Conservation (phyloP, 768 basidiomycete genomes). For the Cyclocybe aegerita region DNA sequence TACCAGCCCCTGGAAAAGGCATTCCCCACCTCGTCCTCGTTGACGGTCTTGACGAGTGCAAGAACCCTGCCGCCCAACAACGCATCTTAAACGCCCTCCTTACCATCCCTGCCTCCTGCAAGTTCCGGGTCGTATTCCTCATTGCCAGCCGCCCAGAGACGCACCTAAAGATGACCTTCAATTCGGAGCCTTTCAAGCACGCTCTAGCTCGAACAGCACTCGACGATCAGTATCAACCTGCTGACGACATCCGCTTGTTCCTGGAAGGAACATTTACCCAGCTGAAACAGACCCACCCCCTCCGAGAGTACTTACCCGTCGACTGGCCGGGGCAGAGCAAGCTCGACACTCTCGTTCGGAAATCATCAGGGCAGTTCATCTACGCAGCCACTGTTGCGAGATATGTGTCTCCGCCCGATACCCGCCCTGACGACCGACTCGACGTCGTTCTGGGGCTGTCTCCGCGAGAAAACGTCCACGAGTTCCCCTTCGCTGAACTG, state of each 20-base stretch:
- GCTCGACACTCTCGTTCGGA: conserved; percentile 1
- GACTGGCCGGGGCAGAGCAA: conserved; percentile 4
- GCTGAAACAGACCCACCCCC: background rate
- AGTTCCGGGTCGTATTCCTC: conserved; percentile 4
- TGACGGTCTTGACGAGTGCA: conserved; percentile 8
- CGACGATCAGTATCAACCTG: conserved; percentile 3
- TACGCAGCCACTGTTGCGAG: conserved; percentile 7
- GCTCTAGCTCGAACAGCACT: conserved; percentile 1
- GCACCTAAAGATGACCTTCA: conserved; percentile 1
- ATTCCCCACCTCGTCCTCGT: background rate
- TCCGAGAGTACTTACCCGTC: background rate
- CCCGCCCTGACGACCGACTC: conserved; percentile 5
- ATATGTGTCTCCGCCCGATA: background rate
- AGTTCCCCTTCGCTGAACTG: too few species aligned
- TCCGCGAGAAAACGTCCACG: too few species aligned
- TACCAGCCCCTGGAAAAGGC: background rate
- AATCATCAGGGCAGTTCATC: conserved; percentile 9
- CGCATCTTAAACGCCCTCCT: conserved; percentile 1
- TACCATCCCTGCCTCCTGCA: background rate
- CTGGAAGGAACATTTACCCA: conserved; percentile 4
- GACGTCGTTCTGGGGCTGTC: background rate
- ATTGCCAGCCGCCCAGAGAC: conserved; percentile 12
- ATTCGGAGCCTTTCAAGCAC: background rate
- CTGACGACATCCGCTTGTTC: conserved; percentile 6
- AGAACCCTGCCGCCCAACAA: background rate